phyloP scores from a whole-genome alignment of 345 rosid species.

The Arabidopsis arenosa region DNA sequence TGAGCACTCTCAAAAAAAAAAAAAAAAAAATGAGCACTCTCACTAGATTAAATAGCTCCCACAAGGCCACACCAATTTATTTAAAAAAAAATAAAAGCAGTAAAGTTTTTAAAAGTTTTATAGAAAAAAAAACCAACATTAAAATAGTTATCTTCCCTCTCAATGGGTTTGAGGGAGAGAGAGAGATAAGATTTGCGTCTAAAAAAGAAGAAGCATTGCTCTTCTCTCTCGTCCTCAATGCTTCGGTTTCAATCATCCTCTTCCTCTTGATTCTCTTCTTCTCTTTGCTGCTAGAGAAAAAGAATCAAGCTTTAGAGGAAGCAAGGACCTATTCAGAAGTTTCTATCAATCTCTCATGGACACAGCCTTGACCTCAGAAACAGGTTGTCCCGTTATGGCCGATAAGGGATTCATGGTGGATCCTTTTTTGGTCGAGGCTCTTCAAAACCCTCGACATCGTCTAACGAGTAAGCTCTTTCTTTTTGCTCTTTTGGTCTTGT shows the following conservation, averaged over 20 bases:
- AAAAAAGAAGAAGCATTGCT: not conserved
- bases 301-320: constrained; percentile 27
- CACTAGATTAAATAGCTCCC: no score
- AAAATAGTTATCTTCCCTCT: constrained; percentile 3
- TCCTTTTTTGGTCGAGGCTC: constrained; percentile 87
- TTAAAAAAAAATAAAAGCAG: not conserved
- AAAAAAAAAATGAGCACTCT: no score
- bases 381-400: not conserved
- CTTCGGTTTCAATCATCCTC: constrained; percentile 30
- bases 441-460: constrained; percentile 86
- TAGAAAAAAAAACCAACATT: not conserved
- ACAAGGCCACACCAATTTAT: not conserved
- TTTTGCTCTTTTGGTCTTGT: not conserved
- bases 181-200: constrained; percentile 38
- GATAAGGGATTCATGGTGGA: constrained; percentile 69
- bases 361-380: not conserved
- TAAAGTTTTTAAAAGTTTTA: not conserved
- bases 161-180: not conserved
- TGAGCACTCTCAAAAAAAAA: no score
- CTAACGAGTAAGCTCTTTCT: constrained; percentile 60
- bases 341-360: constrained; percentile 32
- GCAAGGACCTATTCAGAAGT: constrained; percentile 5
- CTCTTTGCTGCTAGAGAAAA: constrained; percentile 35
- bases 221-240: constrained; percentile 29
- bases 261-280: constrained; percentile 32